Base-by-base conservation (phyloP, 1,284 basidiomycete genomes). In the Porodaedalea pini region DNA sequence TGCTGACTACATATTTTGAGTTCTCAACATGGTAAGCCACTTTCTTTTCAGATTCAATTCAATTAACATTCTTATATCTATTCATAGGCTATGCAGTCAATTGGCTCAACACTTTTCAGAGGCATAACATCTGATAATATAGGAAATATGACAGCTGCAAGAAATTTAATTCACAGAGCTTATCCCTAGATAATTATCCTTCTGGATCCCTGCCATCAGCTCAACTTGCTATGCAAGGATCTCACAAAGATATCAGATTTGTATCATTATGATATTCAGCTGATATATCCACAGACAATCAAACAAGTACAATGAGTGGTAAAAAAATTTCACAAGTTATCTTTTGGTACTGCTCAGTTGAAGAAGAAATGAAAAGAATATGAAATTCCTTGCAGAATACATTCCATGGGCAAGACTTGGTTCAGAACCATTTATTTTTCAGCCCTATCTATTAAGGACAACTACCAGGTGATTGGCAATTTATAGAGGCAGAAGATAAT, bases 161-260 rank as follows among this genome's bases (percentile, higher is more conserved):
- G 8, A 11, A 48, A 25, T 8, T 21, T 27, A 2, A 23, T 48
- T 5, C 5, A 5, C 8, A 15, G n/a, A 2, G 13, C 4, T 10
- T 48, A 48, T 48, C 45, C 45, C 7, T 48, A 5, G 45, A 48
- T 48, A 15, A 27, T 48, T 17, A 48, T 48, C 2, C 45, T 48
- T n/a, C 45, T 21, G 2, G 45, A 27, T 19, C 8, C 45, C 2
- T 48, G 45, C 25, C 8, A 48, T 25, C 45, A 5, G 25, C n/a
- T n/a, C n/a, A n/a, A n/a, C n/a, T n/a, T n/a, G n/a, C n/a, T n/a
- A n/a, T n/a, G n/a, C n/a, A n/a, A 48, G 25, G 45, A 48, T 34
- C n/a, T 48, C 23, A 3, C n/a, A 15, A 48, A 48, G 23, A 48
- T 4, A 10, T 2, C 15, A 34, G 13, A 2, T 10, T n/a, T n/a